Evolutionary conservation across 202 grass and related monocot species (phyloP), one percentile per base, ranked within the genome.

Genomic region (Carex arenaria): DNA sequence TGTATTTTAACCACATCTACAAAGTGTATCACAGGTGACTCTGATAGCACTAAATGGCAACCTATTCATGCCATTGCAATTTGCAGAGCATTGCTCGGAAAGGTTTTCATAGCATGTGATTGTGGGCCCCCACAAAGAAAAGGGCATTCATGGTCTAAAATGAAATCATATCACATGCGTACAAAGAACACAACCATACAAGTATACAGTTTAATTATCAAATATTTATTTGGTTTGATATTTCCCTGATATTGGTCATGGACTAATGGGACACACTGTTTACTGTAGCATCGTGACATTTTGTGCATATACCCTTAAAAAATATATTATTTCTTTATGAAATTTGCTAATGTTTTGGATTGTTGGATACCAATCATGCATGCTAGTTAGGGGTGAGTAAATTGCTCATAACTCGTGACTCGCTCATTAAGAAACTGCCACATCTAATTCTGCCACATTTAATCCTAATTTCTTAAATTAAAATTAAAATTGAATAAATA

Each of bases 91-190:
- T 67, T 67, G 42, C 63, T 82, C 55, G 62, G 64, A 55, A 51
- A 66, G 17, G 7, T 82, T 82, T 67, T 15, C 42, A 66, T 67
- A 3, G 80, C 80, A 82, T 82, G 80, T 82, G 80, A 82, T 28
- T 32, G 80, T 69, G 43, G 59, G 63, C 22, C 45, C 45, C 62
- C 64, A 54, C 61, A 38, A 55, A 49, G 0, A 55, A 69, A 82
- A 43, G 5, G 9, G 14, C 3, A 6, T 82, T 67, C 62, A 82
- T 68, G 80, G 80, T 26, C 43, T 18, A 54, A 82, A 82, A 54
- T 77, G 3, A 81, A 65, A 64, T 79, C 26, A 65, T 77, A 20
- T 82, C 80, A 82, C 80, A 82, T 82, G 80, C 13, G 64, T 30
- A 64, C n/a, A 67, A 68, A 68, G 26, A 49, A 53, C 64, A 63